A percentile compares a stretch with the other conserved stretches of the same genome.
These are phyloP conservation scores for Herpotrichia juniperi DNA, from an alignment of 2,329 filamentous ascomycete species.

Conservation along the genomic window DNA sequence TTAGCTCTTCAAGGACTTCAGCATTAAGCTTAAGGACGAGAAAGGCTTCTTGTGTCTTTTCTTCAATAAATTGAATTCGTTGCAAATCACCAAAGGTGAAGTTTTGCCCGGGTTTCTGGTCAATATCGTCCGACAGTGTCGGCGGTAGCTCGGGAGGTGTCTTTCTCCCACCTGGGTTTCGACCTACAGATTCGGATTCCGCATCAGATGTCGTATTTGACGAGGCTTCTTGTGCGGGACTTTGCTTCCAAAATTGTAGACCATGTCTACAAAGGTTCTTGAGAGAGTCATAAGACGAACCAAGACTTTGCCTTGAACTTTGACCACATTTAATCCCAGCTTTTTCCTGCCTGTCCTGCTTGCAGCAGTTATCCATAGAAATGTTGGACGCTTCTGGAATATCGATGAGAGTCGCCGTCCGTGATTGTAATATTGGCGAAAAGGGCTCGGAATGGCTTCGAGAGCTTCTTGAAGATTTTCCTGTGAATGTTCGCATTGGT, in stretches of 20 bases:
- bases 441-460: not conserved
- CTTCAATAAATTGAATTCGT: conserved; percentile 41
- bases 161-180: not conserved
- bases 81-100: conserved; percentile 42
- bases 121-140: conserved; percentile 2
- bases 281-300: not conserved
- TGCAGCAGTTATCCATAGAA: not conserved
- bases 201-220: not conserved
- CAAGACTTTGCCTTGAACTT: not conserved
- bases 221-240: not conserved
- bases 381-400: not conserved
- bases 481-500: conserved; percentile 3
- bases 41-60: conserved; percentile 44
- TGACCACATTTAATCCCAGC: not conserved
- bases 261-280: not conserved
- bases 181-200: not conserved
- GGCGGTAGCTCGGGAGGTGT: conserved; percentile 7
- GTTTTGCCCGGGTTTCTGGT: conserved; percentile 4
- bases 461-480: not conserved
- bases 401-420: conserved; percentile 1
- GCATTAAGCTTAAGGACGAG: conserved; percentile 40
- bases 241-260: not conserved
- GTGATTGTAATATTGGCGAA: not conserved
- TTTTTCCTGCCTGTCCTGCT: not conserved
- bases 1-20: conserved; percentile 32